Evolutionary conservation across 352 stramenopile genomes (phyloP), one percentile per base, ranked within the genome.

Genomic region (Peronospora tabacina): DNA sequence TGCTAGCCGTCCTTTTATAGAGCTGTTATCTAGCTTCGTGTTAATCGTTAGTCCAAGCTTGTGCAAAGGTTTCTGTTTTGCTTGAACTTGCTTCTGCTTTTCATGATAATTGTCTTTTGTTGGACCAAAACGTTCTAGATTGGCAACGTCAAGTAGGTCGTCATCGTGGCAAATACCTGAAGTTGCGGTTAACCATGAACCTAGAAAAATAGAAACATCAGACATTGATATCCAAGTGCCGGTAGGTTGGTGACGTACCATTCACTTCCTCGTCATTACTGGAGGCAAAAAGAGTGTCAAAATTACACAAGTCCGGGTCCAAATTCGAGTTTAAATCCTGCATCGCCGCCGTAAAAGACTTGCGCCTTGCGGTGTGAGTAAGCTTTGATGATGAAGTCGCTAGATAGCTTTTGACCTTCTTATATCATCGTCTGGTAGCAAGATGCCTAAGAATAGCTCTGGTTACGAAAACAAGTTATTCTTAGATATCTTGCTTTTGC

Each of bases 301-400:
- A 69, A 42, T 62, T 67, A 33, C 69, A 38, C 40, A 75, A 33
- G 11, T 70, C 66, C 8, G 45, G 56, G 45, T 71, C 62, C 46
- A 71, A 36, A 13, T 66, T 62, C 8, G 49, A 58, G 42, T 71
- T 55, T 46, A 64, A 58, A 44, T 75, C 61, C 30, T 66, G 61
- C 61, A 68, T 69, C 24, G 35, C 47, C 22, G 38, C 50, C 29
- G 1, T 54, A 28, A 17, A 20, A 16, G 9, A n/a, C 16, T n/a
- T 55, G 29, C 7, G 17, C 17, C 36, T 12, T 9, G 12, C 26
- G 12, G 40, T 44, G 19, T 30, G 6, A 8, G 20, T 17, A 42
- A 38, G 35, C 55, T 68, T n/a, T 69, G 55, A 38, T 45, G 29
- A 35, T 44, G 30, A 29, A 49, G 36, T 9, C 12, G 44, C 48